Conservation (phyloP, 805 yeast species). For the Candida hungchunana region DNA sequence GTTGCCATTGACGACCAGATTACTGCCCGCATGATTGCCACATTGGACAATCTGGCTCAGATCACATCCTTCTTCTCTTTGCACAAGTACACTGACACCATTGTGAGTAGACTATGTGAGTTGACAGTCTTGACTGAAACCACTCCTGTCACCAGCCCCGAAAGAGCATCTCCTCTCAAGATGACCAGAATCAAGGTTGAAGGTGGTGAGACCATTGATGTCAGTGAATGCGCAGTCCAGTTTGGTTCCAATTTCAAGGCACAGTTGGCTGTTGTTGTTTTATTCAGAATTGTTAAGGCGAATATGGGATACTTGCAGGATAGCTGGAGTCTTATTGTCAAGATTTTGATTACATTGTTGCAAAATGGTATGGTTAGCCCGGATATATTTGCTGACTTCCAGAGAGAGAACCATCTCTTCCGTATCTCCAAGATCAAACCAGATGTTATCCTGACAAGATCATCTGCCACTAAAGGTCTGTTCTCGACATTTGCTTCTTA, state of each 20-base stretch:
- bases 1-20: slow-evolving; percentile 90
- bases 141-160: slow-evolving; percentile 2
- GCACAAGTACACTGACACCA: slow-evolving; percentile 53
- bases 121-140: slow-evolving; percentile 53
- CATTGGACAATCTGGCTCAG: slow-evolving; percentile 78
- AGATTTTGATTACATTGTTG: slow-evolving; percentile 58
- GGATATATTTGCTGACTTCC: slow-evolving; percentile 60
- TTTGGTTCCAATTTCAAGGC: slow-evolving; percentile 91
- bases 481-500: slow-evolving; percentile 90
- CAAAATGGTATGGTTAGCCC: slow-evolving; percentile 72
- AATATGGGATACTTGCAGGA: slow-evolving; percentile 42
- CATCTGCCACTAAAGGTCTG: slow-evolving; percentile 70
- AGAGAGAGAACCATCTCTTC: slow-evolving; percentile 48
- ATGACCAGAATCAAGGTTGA: slow-evolving; percentile 25
- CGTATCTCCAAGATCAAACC: slow-evolving; percentile 62
- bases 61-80: slow-evolving; percentile 66
- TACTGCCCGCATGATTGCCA: slow-evolving; percentile 80
- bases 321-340: slow-evolving; percentile 57
- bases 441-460: slow-evolving; percentile 56
- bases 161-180: slow-evolving; percentile 12
- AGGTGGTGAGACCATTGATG: slow-evolving; percentile 44
- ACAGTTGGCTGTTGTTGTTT: slow-evolving; percentile 80
- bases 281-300: slow-evolving; percentile 70
- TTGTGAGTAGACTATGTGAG: slow-evolving; percentile 61
- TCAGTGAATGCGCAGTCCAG: slow-evolving; percentile 75